phyloP scores from a whole-genome alignment of 2,329 filamentous ascomycete species.

The Chalaropsis ovoidea region DNA sequence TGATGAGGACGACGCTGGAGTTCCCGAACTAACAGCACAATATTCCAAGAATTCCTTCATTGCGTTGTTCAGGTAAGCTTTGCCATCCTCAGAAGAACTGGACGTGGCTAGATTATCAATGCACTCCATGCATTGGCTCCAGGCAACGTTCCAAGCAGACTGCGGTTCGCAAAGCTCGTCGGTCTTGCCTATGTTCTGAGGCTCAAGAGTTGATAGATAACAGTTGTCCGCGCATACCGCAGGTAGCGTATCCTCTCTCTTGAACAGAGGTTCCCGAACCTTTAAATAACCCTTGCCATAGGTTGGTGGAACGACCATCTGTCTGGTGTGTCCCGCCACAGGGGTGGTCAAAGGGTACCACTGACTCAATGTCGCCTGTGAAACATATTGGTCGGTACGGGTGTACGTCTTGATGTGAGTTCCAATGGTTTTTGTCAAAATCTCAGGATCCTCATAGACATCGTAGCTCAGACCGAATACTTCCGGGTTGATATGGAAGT shows the following conservation, averaged over 20 bases:
- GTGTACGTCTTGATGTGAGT: conserved; percentile 36
- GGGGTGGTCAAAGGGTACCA: conserved; percentile 9
- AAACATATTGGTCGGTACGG: conserved; percentile 47
- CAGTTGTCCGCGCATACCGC: conserved; percentile 45
- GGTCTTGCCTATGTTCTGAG: conserved; percentile 40
- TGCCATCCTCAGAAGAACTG: neutral
- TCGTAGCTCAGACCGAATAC: conserved; percentile 54
- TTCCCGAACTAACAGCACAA: neutral
- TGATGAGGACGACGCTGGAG: neutral
- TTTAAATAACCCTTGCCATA: no score
- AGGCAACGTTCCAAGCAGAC: conserved; percentile 39
- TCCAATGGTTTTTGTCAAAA: conserved; percentile 33
- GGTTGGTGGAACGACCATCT: conserved; percentile 26
- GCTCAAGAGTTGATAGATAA: conserved; percentile 41
- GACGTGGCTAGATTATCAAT: conserved; percentile 27
- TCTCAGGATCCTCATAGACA: conserved; percentile 45
- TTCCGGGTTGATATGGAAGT: conserved; percentile 54
- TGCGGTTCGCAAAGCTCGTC: conserved; percentile 36
- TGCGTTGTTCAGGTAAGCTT: neutral
- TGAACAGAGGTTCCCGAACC: neutral
- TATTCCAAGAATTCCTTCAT: neutral
- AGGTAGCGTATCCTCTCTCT: conserved; percentile 33
- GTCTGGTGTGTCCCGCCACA: neutral
- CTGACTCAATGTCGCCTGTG: conserved; percentile 32
- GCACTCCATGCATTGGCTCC: conserved; percentile 36